phyloP scores from a whole-genome alignment of 306 rosid species.

The Cucurbita moschata region DNA sequence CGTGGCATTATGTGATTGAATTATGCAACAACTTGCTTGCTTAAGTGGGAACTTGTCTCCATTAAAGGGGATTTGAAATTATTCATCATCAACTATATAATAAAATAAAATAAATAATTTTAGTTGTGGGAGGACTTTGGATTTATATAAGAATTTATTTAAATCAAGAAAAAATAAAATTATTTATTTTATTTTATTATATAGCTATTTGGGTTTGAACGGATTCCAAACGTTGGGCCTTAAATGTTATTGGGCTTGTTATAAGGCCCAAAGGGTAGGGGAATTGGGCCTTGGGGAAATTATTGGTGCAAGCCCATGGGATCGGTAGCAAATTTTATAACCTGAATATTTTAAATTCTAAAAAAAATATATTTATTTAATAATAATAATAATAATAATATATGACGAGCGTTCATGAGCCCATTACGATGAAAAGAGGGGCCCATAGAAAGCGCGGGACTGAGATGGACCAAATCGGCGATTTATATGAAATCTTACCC shows the following conservation, averaged over 20 bases:
- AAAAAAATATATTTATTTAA: no score
- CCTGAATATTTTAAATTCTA: no score
- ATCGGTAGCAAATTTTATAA: no score
- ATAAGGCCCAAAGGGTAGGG: not conserved
- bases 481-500: not conserved
- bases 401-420: not conserved
- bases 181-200: no score
- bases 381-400: not conserved
- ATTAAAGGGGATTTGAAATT: not conserved
- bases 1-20: not conserved
- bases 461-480: not conserved
- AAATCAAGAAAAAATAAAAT: not conserved
- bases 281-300: not conserved
- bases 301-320: not conserved
- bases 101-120: not conserved
- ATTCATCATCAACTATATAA: not conserved
- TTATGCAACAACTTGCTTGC: not conserved
- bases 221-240: not conserved
- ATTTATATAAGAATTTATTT: not conserved
- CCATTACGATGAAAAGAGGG: not conserved
- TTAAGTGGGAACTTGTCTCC: slow-evolving; percentile 4
- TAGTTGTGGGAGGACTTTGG: not conserved
- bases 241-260: not conserved
- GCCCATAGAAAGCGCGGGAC: not conserved
- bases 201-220: not conserved